Percentiles rank a stretch among this genome's conserved stretches.
phyloP scores from a whole-genome alignment of 805 yeast species.

The Ogataea paradorogensis region DNA sequence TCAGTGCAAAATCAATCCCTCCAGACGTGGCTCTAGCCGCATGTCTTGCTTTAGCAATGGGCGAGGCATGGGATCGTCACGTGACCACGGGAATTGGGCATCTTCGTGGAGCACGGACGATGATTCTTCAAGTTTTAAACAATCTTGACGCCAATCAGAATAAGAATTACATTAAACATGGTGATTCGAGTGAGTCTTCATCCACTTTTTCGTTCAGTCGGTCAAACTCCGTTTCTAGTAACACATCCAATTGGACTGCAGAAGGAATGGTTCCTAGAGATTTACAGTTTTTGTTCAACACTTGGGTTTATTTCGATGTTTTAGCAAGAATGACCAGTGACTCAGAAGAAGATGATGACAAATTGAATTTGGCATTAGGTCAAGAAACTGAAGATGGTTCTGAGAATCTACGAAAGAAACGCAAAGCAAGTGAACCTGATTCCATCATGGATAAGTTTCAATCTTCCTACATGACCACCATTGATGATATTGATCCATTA shows the following conservation, averaged over 20 bases:
- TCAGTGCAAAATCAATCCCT: slow-evolving; percentile 44
- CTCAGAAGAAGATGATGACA: slow-evolving; percentile 36
- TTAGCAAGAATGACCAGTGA: slow-evolving; percentile 62
- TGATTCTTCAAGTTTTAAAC: slow-evolving; percentile 48
- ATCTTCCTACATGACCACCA: slow-evolving; percentile 33
- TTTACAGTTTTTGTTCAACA: slow-evolving; percentile 50
- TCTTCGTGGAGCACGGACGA: slow-evolving; percentile 61
- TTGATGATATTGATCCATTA: slow-evolving; percentile 54
- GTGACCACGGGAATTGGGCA: slow-evolving; percentile 68
- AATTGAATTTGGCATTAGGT: slow-evolving; percentile 1
- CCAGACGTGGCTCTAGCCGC: slow-evolving; percentile 67
- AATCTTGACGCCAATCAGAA: slow-evolving; percentile 18
- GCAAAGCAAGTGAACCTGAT: slow-evolving; percentile 18
- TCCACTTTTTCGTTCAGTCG: slow-evolving; percentile 9
- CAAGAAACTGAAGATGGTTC: slow-evolving; percentile 5
- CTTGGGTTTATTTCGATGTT: slow-evolving; percentile 69
- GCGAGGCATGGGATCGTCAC: slow-evolving; percentile 69
- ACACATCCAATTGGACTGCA: slow-evolving; percentile 1
- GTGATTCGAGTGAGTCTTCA: background rate
- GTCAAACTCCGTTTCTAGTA: slow-evolving; percentile 9
- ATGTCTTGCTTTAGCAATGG: slow-evolving; percentile 58
- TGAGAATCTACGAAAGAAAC: slow-evolving; percentile 10
- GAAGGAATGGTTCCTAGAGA: slow-evolving; percentile 3
- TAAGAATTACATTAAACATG: slow-evolving; percentile 10
- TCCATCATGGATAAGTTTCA: slow-evolving; percentile 41